Conservation (phyloP, 1,284 basidiomycete genomes). For the Blastosporella zonata region DNA sequence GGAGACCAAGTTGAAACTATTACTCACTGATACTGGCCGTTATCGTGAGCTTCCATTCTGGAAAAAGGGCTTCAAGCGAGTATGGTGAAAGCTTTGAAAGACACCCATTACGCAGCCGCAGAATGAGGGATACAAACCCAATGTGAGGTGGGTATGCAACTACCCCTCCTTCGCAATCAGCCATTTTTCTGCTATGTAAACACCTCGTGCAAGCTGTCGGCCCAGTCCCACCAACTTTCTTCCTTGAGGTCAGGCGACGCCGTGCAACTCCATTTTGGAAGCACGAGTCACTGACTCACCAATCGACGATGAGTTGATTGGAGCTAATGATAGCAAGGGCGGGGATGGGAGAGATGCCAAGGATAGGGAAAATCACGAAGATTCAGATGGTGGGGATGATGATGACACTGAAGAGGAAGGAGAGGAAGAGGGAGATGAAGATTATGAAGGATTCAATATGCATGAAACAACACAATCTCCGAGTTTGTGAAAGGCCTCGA, state of each 20-base stretch:
- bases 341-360: no score
- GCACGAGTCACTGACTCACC: conserved; percentile 16
- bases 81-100: conserved; percentile 15
- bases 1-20: conserved; percentile 9
- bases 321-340: no score
- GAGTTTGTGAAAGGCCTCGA: no score
- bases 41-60: conserved; percentile 17
- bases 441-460: no score
- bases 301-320: background rate
- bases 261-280: conserved; percentile 20
- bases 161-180: conserved; percentile 21
- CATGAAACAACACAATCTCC: no score
- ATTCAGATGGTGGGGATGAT: no score
- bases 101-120: conserved; percentile 6
- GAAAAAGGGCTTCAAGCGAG: conserved; percentile 20
- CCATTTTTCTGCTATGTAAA: conserved; percentile 26
- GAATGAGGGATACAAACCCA: conserved; percentile 13
- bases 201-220: conserved; percentile 24
- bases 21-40: conserved; percentile 15
- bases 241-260: conserved; percentile 18
- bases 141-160: conserved; percentile 23
- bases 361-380: no score
- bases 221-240: conserved; percentile 22
- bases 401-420: no score
- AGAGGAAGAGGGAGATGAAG: no score